A percentile compares a stretch with the other conserved stretches of the same genome.
phyloP scores from a whole-genome alignment of 495 filamentous ascomycete species.

The Extremus antarcticus region DNA sequence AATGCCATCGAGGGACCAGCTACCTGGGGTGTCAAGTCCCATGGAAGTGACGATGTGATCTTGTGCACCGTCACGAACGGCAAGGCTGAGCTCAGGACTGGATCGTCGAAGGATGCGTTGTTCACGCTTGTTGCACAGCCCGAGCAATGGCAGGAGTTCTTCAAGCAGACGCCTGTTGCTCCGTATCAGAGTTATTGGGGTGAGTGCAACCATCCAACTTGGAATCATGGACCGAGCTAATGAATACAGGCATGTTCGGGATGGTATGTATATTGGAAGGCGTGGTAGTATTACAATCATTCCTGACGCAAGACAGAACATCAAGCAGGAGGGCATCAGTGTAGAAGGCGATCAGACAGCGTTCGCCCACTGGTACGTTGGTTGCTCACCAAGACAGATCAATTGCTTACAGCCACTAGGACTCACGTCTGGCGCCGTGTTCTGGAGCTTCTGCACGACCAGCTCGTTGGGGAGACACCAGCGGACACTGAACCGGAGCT shows the following conservation, averaged over 20 bases:
- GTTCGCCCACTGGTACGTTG: constrained; percentile 24
- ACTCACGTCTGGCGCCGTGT: constrained; percentile 32
- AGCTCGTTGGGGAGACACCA: constrained; percentile 27
- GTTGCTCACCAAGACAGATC: background rate
- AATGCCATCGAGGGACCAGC: constrained; percentile 23
- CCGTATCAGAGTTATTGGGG: constrained; percentile 33
- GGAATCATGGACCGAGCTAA: background rate
- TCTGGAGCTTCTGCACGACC: constrained; percentile 31
- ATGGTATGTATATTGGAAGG: background rate
- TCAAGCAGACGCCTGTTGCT: constrained; percentile 28
- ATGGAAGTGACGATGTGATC: constrained; percentile 25
- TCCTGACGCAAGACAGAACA: constrained; percentile 17
- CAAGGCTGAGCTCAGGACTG: constrained; percentile 18
- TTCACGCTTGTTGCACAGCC: constrained; percentile 30
- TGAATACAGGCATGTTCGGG: background rate
- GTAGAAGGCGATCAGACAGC: constrained; percentile 27
- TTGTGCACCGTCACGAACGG: constrained; percentile 27
- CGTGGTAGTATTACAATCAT: background rate
- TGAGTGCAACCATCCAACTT: too few relatives aligned
- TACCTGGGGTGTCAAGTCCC: constrained; percentile 31
- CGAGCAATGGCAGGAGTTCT: constrained; percentile 34
- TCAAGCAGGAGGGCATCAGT: constrained; percentile 30
- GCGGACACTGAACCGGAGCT: constrained; percentile 21
- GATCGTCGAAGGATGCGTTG: constrained; percentile 17
- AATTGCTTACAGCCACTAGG: background rate